These are phyloP conservation scores for Russula brevipes DNA, from an alignment of 768 basidiomycete genomes.

Conservation along the genomic window DNA sequence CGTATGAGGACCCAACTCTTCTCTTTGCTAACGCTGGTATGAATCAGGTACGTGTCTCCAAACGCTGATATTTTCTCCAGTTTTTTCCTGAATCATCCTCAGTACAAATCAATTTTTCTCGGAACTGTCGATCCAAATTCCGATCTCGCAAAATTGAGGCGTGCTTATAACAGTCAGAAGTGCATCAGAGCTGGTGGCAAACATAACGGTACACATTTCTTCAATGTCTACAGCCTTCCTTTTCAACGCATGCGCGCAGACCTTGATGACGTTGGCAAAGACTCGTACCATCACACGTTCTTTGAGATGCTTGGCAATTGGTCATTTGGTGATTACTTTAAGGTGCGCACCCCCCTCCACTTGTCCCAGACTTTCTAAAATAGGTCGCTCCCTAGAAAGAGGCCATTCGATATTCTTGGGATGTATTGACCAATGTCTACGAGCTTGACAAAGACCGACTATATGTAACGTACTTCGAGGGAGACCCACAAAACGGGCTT, in stretches of 20 bases:
- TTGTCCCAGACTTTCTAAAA: constrained; percentile 2
- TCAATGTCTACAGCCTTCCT: constrained; percentile 7
- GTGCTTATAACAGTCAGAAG: constrained; percentile 96
- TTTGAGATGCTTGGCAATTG: constrained; percentile 99
- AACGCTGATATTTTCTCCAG: no score
- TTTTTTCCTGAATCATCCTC: constrained; percentile 23
- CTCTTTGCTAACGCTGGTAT: constrained; percentile 98
- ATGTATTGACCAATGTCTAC: constrained; percentile 86
- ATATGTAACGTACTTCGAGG: constrained; percentile 98
- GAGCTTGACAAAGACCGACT: constrained; percentile 83
- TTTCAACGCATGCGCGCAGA: constrained; percentile 44
- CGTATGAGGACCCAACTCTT: constrained; percentile 95
- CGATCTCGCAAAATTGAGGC: constrained; percentile 81
- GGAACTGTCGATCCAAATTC: constrained; percentile 96
- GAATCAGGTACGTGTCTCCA: constrained; percentile 64
- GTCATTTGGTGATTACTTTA: constrained; percentile 99
- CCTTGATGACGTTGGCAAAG: constrained; percentile 97
- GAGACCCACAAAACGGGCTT: constrained; percentile 78
- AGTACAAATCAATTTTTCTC: constrained; percentile 98
- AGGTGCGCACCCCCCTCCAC: constrained; percentile 44
- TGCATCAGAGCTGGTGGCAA: constrained; percentile 99
- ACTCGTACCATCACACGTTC: constrained; percentile 96
- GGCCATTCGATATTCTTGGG: constrained; percentile 90
- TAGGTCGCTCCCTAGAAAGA: constrained; percentile 59
- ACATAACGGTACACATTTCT: constrained; percentile 70